Base-by-base conservation (phyloP, 305 asterid species). In the Fraxinus albicans region DNA sequence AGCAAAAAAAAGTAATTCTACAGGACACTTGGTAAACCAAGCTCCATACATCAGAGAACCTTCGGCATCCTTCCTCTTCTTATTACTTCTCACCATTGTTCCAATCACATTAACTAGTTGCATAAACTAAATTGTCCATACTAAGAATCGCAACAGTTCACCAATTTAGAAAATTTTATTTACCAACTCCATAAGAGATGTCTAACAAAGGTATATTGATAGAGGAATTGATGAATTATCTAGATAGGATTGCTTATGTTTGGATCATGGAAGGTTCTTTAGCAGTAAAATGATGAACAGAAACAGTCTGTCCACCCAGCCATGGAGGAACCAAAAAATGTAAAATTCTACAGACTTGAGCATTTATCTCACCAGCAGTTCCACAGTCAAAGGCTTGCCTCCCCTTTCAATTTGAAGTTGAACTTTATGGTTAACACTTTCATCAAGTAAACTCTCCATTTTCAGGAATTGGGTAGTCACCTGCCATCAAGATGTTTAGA, bases 391-490 rank as follows among this genome's bases (percentile, higher is more conserved):
- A 13, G 98, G 87, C 86, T 90, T 91, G 83, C 99, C 99, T 76
- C 99, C 99, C 88, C 99, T 90, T 93, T 97, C 99, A 89, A 97
- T 91, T 87, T 93, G 96, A 78, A 96, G 96, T 87, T 97, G 97
- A 83, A 95, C 87, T 47, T 91, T 87, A 73, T 88, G 84, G 84
- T 91, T 79, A 82, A 97, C 99, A 79, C 95, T 88, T 80, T 95
- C 98, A 89, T 97, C 99, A 86, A 97, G 95, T 84, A 95, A 83
- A 81, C 82, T 93, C 91, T 95, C 99, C 98, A 94, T 90, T 92
- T 88, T 90, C 89, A 94, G 89, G 89, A 97, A 97, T 86, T 95
- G 99, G 81, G 99, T 97, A 81, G 89, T 86, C 80, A 97, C 99
- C 99, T 97, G 91, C 83, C 73, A 90, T 76, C 84, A 85, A 73